These are phyloP conservation scores for Arthonia radiata DNA, from an alignment of 495 filamentous ascomycete species.

Conservation along the genomic window DNA sequence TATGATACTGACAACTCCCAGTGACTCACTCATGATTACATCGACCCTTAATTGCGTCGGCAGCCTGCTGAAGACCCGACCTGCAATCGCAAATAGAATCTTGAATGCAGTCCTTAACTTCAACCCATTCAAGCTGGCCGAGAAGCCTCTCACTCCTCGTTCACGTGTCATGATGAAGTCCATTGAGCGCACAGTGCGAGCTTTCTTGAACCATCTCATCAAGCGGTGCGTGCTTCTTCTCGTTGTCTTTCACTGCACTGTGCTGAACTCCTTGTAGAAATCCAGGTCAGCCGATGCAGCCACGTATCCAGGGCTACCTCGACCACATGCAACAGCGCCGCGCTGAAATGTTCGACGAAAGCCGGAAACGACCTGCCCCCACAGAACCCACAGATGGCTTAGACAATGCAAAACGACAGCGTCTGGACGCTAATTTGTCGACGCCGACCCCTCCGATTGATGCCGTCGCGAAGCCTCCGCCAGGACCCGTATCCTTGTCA, in stretches of 20 bases:
- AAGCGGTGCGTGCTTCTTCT: conserved; percentile 32
- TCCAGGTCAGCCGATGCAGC: conserved; percentile 35
- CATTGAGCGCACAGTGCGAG: conserved; percentile 76
- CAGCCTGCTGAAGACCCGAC: conserved; percentile 52
- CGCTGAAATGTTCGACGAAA: conserved; percentile 52
- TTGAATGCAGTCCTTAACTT: conserved; percentile 67
- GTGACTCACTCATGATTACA: conserved; percentile 73
- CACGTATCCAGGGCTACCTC: conserved; percentile 57
- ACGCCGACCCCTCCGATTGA: conserved; percentile 19
- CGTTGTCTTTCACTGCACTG: background rate
- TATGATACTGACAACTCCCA: conserved; percentile 12
- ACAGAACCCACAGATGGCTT: conserved; percentile 41
- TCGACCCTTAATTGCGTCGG: conserved; percentile 76
- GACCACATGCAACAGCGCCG: conserved; percentile 52
- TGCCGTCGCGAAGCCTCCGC: conserved; percentile 34
- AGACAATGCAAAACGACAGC: conserved; percentile 43
- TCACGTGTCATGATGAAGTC: conserved; percentile 64
- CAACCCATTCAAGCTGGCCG: conserved; percentile 61
- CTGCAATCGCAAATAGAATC: conserved; percentile 61
- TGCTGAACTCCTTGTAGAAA: conserved; percentile 25
- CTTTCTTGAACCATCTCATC: conserved; percentile 53
- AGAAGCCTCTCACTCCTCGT: conserved; percentile 50
- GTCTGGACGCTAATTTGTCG: conserved; percentile 28
- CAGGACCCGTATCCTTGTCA: conserved; percentile 49
- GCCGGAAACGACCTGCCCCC: conserved; percentile 49